Evolutionary conservation across 495 filamentous ascomycete genomes (phyloP), one percentile per base, ranked within the genome.

Genomic region (Penicillium chermesinum): DNA sequence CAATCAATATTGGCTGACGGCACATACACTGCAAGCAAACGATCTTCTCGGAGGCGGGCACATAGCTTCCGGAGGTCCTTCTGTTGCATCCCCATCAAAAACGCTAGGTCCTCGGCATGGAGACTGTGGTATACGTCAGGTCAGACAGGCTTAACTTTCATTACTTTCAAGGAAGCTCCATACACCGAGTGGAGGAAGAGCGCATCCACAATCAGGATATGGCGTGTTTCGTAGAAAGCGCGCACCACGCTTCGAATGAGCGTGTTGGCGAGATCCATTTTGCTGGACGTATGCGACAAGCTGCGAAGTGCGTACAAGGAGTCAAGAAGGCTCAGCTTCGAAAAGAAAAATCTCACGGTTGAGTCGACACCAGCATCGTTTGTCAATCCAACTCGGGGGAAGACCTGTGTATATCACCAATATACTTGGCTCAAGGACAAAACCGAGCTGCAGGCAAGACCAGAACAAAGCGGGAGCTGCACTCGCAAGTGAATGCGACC

Each of bases 31-130:
- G 80, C 77, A 22, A 97, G 75, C 54, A 97, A 78, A 25, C 91
- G 84, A 61, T 91, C 89, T 56, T 96, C 90, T 49, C 79, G 81
- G 30, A 99, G 75, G 50, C 78, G 81, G 18, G 84, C 88, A 69
- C 87, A 91, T 14, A 95, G 75, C 58, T 89, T 91, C 59, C 89
- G 88, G 37, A 96, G 76, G 49, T 90, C 86, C 58, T 99, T 97
- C 27, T 81, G 79, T 63, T 91, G 88, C 71, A 91, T 84, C 50
- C 84, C 86, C 58, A 97, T 81, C 3, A 96, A 70, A 44, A 85
- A 82, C 13, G 87, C 88, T 10, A 97, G 77, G 55, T 97, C 94
- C 55, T 89, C 84, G 56, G 94, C 88, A 54, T 86, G 85, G 15
- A 97, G 76, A 35, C 85, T 88, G 58, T 59, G 14, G 32, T 16